Percentiles rank a stretch among this genome's conserved stretches.
Conservation (phyloP, 2,329 filamentous ascomycete species). For the Fusarium sp. region DNA sequence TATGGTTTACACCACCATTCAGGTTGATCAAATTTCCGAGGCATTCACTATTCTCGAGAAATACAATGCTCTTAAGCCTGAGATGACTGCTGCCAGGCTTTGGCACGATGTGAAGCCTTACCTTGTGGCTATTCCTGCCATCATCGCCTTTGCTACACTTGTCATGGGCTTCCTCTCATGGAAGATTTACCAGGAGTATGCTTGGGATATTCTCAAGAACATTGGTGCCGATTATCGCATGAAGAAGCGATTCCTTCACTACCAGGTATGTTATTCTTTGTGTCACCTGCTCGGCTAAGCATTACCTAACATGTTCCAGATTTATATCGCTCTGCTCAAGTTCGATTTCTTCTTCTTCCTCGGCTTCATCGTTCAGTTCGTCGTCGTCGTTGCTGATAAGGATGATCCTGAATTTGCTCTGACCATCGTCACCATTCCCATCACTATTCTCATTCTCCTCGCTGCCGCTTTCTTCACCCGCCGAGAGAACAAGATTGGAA, state of each 20-base stretch:
- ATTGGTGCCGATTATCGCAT: slow-evolving; percentile 97
- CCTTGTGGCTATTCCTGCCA: slow-evolving; percentile 84
- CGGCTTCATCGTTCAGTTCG: slow-evolving; percentile 97
- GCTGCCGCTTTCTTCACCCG: slow-evolving; percentile 87
- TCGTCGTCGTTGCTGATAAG: slow-evolving; percentile 83
- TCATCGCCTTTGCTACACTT: slow-evolving; percentile 81
- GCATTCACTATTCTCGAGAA: slow-evolving; percentile 69
- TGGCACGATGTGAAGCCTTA: slow-evolving; percentile 79
- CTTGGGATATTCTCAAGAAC: slow-evolving; percentile 99
- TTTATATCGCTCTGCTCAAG: slow-evolving; percentile 97
- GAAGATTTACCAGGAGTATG: slow-evolving; percentile 98
- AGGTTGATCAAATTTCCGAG: slow-evolving; percentile 87
- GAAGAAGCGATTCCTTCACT: slow-evolving; percentile 96
- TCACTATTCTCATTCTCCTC: slow-evolving; percentile 90
- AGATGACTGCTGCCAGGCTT: slow-evolving; percentile 56
- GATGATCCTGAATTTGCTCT: slow-evolving; percentile 82
- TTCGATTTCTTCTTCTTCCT: slow-evolving; percentile 99
- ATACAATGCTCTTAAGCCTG: slow-evolving; percentile 57
- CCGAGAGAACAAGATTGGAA: slow-evolving; percentile 82
- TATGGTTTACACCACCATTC: slow-evolving; percentile 91
- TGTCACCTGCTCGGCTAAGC: neutral
- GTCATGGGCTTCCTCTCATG: slow-evolving; percentile 82
- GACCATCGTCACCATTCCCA: slow-evolving; percentile 88
- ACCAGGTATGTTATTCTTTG: slow-evolving; percentile 74
- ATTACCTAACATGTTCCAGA: slow-evolving; percentile 61